Base-by-base conservation (phyloP, 805 yeast species). In the Sugiyamaella boreocaroliniensis region DNA sequence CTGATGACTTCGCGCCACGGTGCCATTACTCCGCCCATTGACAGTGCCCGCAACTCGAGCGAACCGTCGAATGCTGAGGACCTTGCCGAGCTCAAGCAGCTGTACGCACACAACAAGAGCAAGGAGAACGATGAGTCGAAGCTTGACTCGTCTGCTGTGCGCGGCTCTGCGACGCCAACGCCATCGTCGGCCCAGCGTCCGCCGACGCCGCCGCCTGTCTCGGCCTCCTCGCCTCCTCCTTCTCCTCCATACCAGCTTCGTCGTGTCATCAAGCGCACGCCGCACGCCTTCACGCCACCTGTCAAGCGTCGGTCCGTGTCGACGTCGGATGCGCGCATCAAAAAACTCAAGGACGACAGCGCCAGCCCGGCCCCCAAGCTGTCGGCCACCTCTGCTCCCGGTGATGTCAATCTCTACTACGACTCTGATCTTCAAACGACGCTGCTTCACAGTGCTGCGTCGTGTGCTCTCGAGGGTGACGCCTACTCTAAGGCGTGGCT, bases 261-360 rank as follows among this genome's bases (percentile, higher is more conserved):
- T 3, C 45, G 49, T 29, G 58, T 54, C 37, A 57, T 57, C 49
- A 57, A 57, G 47, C 52, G 55, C 29, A 57, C 61, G 7, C 59
- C 59, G 10, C 57, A 57, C 29, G 61, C 61, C 14, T 57, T 50
- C 43, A 54, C 52, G 1, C 56, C 61, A 19, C 58, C 58, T 9
- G 45, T 44, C 20, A 43, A 49, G 44, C 50, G 58, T 22, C 48
- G 49, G 4, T 18, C 42, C 26, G 19, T 45, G 22, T 34, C 48
- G 16, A 45, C 48, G 14, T 15, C 47, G 42, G 16, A 41, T 19
- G 29, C 34, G 11, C 2, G 14, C 16, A 29, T 40, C 42, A 46
- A 55, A 10, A 40, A 40, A 47, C 47, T 29, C n/a, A 45, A 45
- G 16, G 34, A 45, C 4, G 47, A 44, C 19, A n/a, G 18, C 48